phyloP scores from a whole-genome alignment of 352 stramenopile genomes.

The Albugo candida region DNA sequence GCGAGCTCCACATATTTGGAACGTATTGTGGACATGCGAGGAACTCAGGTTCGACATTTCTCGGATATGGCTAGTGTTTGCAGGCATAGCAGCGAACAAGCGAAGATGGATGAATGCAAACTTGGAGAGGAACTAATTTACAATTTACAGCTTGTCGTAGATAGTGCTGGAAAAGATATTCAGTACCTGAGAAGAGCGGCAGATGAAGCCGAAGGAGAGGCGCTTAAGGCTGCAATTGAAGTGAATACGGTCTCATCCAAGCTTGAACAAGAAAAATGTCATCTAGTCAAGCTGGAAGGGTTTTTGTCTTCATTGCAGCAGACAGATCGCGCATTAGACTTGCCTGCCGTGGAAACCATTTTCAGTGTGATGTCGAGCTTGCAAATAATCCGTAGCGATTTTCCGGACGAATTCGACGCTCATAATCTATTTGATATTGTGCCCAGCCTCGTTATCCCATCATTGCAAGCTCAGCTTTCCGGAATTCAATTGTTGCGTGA shows the following conservation, averaged over 20 bases:
- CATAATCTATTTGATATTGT: slow-evolving; percentile 53
- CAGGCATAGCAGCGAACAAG: slow-evolving; percentile 15
- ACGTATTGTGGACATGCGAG: slow-evolving; percentile 79
- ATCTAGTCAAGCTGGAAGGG: no score
- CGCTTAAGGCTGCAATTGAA: no score
- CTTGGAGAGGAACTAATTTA: slow-evolving; percentile 83
- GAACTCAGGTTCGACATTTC: slow-evolving; percentile 56
- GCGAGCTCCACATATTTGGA: slow-evolving; percentile 35
- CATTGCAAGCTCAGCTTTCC: slow-evolving; percentile 25
- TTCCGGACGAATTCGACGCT: slow-evolving; percentile 47
- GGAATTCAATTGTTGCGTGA: slow-evolving; percentile 20
- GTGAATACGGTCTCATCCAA: no score
- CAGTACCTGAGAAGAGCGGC: slow-evolving; percentile 58
- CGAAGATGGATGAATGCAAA: slow-evolving; percentile 27
- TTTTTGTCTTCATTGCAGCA: no score
- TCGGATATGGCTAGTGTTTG: slow-evolving; percentile 33
- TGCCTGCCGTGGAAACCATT: slow-evolving; percentile 3
- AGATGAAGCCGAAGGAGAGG: slow-evolving; percentile 17
- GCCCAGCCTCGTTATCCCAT: slow-evolving; percentile 39
- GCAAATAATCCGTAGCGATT: slow-evolving; percentile 18
- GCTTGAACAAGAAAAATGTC: no score
- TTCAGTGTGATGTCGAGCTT: slow-evolving; percentile 21
- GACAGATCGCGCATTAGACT: no score
- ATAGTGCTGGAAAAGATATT: slow-evolving; percentile 58
- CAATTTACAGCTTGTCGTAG: slow-evolving; percentile 80